Percentiles rank a stretch among this genome's conserved stretches.
Evolutionary conservation across 768 basidiomycete genomes (phyloP).

Genomic region (Xerocomellus intermedius): DNA sequence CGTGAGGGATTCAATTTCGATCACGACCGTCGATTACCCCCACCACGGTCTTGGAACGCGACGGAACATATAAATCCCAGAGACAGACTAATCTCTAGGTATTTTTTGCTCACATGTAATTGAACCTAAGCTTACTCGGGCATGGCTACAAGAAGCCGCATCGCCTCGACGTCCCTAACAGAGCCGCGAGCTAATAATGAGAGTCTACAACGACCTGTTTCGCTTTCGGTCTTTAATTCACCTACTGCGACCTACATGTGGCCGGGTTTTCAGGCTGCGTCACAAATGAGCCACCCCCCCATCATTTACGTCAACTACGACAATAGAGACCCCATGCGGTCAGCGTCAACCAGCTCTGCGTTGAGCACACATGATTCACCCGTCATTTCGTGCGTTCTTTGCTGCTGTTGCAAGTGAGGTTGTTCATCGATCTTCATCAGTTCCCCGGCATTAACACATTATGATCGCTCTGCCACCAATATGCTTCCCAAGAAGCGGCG

Average conservation of each 20-base stretch:
- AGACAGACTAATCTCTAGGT: slow-evolving; percentile 29
- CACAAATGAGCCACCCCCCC: slow-evolving; percentile 41
- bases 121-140: slow-evolving; percentile 19
- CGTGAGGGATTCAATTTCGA: slow-evolving; percentile 33
- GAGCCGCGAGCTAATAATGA: slow-evolving; percentile 25
- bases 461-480: slow-evolving; percentile 29
- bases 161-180: slow-evolving; percentile 20
- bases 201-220: slow-evolving; percentile 32
- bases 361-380: slow-evolving; percentile 31
- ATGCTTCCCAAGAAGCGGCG: slow-evolving; percentile 34
- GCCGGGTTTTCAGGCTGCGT: slow-evolving; percentile 46
- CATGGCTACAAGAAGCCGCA: slow-evolving; percentile 19
- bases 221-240: slow-evolving; percentile 42
- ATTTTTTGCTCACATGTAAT: slow-evolving; percentile 9
- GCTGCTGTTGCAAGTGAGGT: slow-evolving; percentile 7
- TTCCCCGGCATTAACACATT: slow-evolving; percentile 29
- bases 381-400: slow-evolving; percentile 30
- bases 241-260: slow-evolving; percentile 47
- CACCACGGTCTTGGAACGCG: slow-evolving; percentile 31
- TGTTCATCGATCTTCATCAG: slow-evolving; percentile 20
- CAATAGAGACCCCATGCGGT: slow-evolving; percentile 32
- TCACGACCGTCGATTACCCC: slow-evolving; percentile 34
- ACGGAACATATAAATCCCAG: slow-evolving; percentile 21
- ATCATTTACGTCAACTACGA: slow-evolving; percentile 39
- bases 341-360: slow-evolving; percentile 30